Evolutionary conservation across 2,329 filamentous ascomycete genomes (phyloP).

Genomic region (Bipolaris bicolor): DNA sequence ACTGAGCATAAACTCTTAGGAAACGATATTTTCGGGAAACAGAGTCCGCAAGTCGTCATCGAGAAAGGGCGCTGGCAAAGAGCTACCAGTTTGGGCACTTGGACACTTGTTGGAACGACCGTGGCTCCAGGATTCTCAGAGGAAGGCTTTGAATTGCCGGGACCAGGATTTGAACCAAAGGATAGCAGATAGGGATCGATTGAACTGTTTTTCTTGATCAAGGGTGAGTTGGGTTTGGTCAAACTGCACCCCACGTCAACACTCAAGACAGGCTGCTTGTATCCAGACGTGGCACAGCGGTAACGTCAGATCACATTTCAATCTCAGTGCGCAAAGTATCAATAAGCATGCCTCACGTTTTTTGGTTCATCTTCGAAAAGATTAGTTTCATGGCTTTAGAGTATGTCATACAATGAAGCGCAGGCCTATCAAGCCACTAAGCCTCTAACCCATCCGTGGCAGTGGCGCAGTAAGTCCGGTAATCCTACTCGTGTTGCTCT

Average conservation of each 20-base stretch:
- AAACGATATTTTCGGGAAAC: slow-evolving; percentile 51
- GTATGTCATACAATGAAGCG: neutral
- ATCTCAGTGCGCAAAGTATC: neutral
- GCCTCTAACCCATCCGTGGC: neutral
- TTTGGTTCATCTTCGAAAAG: no score
- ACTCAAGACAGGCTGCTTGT: neutral
- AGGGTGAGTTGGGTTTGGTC: neutral
- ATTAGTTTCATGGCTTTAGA: no score
- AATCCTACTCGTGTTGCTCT: neutral
- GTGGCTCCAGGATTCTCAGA: slow-evolving; percentile 28
- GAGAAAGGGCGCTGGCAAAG: slow-evolving; percentile 55
- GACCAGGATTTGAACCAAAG: slow-evolving; percentile 24
- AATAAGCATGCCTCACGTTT: neutral
- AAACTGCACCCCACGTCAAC: neutral
- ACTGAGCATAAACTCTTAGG: slow-evolving; percentile 48
- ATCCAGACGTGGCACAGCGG: neutral
- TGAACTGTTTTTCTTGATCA: no score
- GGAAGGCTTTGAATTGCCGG: slow-evolving; percentile 28
- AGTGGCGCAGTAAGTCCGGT: neutral
- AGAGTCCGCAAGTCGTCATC: slow-evolving; percentile 55
- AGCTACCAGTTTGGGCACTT: slow-evolving; percentile 54
- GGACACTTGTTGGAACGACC: slow-evolving; percentile 56
- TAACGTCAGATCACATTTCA: neutral
- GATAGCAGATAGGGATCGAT: neutral
- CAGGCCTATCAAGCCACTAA: neutral